These are phyloP conservation scores for Mycena polygramma DNA, from an alignment of 768 basidiomycete genomes.

Conservation along the genomic window DNA sequence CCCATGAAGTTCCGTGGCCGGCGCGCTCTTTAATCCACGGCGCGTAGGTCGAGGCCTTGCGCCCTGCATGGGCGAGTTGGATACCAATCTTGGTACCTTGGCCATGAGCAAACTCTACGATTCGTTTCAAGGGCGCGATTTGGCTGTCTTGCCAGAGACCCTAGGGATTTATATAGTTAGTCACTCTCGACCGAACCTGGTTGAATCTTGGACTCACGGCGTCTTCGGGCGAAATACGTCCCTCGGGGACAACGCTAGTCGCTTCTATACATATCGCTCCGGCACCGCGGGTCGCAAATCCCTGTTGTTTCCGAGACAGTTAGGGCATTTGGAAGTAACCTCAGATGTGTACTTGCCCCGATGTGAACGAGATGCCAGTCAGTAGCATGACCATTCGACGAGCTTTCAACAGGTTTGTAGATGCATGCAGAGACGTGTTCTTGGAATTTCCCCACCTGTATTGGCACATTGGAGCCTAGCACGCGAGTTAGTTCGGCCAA, in stretches of 20 bases:
- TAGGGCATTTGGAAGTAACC: neutral
- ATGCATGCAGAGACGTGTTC: neutral
- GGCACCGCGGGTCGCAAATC: slow-evolving; percentile 78
- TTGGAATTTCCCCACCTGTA: slow-evolving; percentile 69
- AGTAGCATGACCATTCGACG: slow-evolving; percentile 72
- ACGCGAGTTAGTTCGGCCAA: neutral
- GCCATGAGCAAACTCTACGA: slow-evolving; percentile 80
- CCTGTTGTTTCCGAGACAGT: slow-evolving; percentile 45
- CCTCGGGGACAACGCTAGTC: slow-evolving; percentile 79
- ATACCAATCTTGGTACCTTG: slow-evolving; percentile 81
- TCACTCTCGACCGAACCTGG: neutral
- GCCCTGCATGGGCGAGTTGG: slow-evolving; percentile 82
- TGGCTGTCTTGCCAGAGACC: slow-evolving; percentile 85
- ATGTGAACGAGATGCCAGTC: slow-evolving; percentile 90
- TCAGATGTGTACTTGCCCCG: slow-evolving; percentile 57
- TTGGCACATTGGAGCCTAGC: slow-evolving; percentile 84
- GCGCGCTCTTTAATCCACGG: slow-evolving; percentile 70
- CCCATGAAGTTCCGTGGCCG: slow-evolving; percentile 48
- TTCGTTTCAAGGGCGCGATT: slow-evolving; percentile 74
- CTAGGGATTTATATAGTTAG: slow-evolving; percentile 42
- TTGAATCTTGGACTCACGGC: slow-evolving; percentile 55
- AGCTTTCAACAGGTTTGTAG: slow-evolving; percentile 10
- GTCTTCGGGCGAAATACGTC: slow-evolving; percentile 83
- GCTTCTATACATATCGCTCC: slow-evolving; percentile 83
- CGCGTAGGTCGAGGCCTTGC: slow-evolving; percentile 78